phyloP scores from a whole-genome alignment of 371 early-diverging fungal species.

The Rhizomucor pusillus region DNA sequence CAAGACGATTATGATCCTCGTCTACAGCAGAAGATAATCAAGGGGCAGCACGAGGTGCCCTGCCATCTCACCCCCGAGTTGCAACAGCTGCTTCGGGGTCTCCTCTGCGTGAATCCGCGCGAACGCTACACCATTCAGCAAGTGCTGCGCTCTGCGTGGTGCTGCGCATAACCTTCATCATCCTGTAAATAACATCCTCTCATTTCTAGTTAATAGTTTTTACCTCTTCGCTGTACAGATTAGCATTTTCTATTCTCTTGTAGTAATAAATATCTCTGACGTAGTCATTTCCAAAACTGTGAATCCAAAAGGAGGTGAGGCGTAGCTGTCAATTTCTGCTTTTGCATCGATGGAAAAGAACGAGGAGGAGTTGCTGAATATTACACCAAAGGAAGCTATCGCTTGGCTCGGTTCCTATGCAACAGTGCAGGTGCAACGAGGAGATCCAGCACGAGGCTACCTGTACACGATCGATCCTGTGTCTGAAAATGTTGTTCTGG shows the following conservation, averaged over 20 bases:
- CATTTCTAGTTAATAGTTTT: no score
- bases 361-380: no score
- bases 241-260: no score
- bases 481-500: constrained; percentile 20
- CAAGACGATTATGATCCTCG: constrained; percentile 70
- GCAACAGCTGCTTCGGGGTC: constrained; percentile 16
- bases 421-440: no score
- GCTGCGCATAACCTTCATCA: background rate
- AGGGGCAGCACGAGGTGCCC: constrained; percentile 46
- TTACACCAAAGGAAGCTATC: no score
- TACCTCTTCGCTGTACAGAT: no score
- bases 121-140: constrained; percentile 19
- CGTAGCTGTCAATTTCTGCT: no score
- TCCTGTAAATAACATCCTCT: no score
- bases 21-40: constrained; percentile 63
- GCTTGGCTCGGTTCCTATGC: no score
- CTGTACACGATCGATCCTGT: constrained; percentile 37
- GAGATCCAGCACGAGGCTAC: constrained; percentile 15
- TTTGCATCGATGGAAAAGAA: no score
- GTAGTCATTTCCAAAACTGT: no score
- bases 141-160: constrained; percentile 32
- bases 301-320: background rate
- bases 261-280: no score
- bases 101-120: constrained; percentile 24
- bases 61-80: constrained; percentile 19